phyloP scores from a whole-genome alignment of 805 yeast genomes.

The Hanseniaspora hatyaiensis region DNA sequence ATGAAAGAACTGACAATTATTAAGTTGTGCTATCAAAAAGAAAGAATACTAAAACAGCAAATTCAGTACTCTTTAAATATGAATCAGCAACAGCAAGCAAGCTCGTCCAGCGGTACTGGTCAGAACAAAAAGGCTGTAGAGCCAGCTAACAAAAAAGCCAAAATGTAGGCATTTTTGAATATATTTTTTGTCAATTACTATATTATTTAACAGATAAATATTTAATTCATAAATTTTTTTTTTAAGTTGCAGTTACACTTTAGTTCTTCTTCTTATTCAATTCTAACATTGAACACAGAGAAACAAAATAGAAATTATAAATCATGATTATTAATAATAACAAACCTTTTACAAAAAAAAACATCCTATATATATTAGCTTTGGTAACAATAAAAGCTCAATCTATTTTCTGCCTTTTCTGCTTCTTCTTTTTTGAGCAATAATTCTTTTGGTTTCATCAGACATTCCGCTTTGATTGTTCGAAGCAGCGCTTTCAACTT shows the following conservation, averaged over 20 bases:
- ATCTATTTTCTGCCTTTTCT: constrained; percentile 40
- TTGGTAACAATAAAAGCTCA: too few relatives aligned
- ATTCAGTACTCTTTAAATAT: background rate
- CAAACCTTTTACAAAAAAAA: too few relatives aligned
- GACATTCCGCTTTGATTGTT: constrained; percentile 33
- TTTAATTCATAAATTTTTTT: too few relatives aligned
- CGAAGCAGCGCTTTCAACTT: constrained; percentile 26
- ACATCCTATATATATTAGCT: too few relatives aligned
- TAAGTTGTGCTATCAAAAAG: constrained; percentile 10
- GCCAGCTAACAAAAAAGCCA: constrained; percentile 7
- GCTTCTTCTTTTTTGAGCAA: constrained; percentile 58
- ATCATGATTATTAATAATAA: too few relatives aligned
- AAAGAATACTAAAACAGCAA: constrained; percentile 7
- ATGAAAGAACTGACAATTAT: constrained; percentile 12
- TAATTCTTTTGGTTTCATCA: constrained; percentile 49
- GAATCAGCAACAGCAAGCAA: background rate
- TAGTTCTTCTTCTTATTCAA: too few relatives aligned
- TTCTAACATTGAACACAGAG: too few relatives aligned
- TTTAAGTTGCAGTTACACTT: too few relatives aligned
- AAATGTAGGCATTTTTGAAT: background rate
- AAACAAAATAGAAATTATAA: too few relatives aligned
- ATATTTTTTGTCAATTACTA: background rate
- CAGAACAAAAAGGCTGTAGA: constrained; percentile 5
- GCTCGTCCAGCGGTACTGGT: too few relatives aligned
- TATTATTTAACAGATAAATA: background rate